Evolutionary conservation across 441 rosid genomes (phyloP).

Genomic region (Raphanus hybrid): DNA sequence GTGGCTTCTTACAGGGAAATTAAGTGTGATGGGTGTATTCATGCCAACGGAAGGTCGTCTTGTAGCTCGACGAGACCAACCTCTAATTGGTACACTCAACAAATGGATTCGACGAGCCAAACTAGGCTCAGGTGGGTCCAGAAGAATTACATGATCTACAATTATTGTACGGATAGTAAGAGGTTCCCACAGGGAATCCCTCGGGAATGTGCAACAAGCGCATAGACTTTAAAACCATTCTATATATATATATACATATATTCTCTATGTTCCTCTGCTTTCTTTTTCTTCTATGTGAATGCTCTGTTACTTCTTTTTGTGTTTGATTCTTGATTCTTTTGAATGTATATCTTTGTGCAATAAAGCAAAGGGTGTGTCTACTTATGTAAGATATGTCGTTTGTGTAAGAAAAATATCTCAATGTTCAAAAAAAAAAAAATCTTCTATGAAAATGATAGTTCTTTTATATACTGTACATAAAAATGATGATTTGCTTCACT

Average conservation of each 20-base stretch:
- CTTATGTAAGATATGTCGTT: background rate
- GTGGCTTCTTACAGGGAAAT: constrained; percentile 52
- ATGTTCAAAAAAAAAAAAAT: background rate
- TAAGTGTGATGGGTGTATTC: constrained; percentile 53
- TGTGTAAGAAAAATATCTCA: background rate
- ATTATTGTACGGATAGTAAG: constrained; percentile 53
- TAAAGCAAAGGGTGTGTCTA: background rate
- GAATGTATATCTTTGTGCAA: constrained; percentile 31
- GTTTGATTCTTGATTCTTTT: constrained; percentile 15
- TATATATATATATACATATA: too few relatives aligned
- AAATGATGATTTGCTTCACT: background rate
- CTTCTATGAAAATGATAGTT: background rate
- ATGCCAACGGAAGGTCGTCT: constrained; percentile 46
- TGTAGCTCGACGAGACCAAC: constrained; percentile 41
- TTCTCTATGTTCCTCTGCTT: constrained; percentile 20
- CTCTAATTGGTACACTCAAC: constrained; percentile 43
- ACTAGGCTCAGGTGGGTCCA: constrained; percentile 56
- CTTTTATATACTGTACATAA: background rate
- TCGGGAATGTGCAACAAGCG: constrained; percentile 42
- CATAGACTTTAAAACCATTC: background rate
- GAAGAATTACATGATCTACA: constrained; percentile 54
- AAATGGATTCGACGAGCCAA: constrained; percentile 39
- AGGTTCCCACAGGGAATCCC: constrained; percentile 59
- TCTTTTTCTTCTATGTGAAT: constrained; percentile 16
- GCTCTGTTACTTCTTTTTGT: constrained; percentile 19